Percentiles rank a stretch among this genome's conserved stretches.
Conservation (phyloP, 805 yeast species). For the Starmerella vaccinii region DNA sequence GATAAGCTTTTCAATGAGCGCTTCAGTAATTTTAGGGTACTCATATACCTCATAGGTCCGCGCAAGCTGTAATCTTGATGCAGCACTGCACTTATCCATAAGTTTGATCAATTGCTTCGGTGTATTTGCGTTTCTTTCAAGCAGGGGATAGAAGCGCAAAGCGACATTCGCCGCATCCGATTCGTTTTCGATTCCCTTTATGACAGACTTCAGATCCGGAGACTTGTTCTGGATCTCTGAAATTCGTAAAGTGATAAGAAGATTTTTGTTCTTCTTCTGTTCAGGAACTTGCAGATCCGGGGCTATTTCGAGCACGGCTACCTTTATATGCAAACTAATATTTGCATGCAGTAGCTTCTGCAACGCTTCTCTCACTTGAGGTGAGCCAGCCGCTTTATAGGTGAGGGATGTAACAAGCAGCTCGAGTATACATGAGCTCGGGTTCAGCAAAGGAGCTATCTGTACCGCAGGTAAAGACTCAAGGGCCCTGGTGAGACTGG, state of each 20-base stretch:
- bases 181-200: not conserved
- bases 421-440: not conserved
- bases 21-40: not conserved
- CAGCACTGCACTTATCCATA: not conserved
- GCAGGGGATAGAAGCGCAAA: conserved; percentile 17
- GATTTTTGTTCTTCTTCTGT: not conserved
- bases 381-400: not conserved
- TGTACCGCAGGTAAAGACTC: conserved; percentile 17
- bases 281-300: not conserved
- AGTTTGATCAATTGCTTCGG: not conserved
- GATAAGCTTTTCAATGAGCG: conserved; percentile 12
- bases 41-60: not conserved
- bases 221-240: not conserved
- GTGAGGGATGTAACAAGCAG: not conserved
- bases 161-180: not conserved
- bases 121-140: not conserved
- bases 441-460: conserved; percentile 9
- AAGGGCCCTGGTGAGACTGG: conserved; percentile 3
- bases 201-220: not conserved
- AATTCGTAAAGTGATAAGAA: not conserved
- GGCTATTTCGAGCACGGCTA: conserved; percentile 5
- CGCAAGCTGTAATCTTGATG: conserved; percentile 5
- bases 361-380: not conserved
- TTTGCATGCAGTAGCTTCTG: not conserved
- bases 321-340: not conserved